These are phyloP conservation scores for Pseudocercospora cruenta DNA, from an alignment of 2,329 filamentous ascomycete genomes.

Conservation along the genomic window DNA sequence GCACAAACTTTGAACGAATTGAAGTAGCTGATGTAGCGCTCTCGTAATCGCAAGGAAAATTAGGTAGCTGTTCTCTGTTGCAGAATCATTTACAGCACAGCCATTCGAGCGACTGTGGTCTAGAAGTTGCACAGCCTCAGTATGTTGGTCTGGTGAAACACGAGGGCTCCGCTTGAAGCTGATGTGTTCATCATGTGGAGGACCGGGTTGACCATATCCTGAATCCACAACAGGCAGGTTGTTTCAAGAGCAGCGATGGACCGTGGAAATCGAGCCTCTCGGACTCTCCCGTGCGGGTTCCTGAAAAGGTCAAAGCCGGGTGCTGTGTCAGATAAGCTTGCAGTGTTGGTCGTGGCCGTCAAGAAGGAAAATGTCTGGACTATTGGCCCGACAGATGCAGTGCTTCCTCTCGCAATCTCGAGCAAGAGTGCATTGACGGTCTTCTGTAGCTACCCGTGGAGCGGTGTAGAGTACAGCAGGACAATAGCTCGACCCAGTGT, in stretches of 20 bases:
- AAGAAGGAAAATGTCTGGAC: background rate
- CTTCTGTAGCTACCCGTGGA: slow-evolving; percentile 15
- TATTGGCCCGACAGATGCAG: slow-evolving; percentile 13
- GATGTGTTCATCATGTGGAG: slow-evolving; percentile 6
- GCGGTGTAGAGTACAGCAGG: slow-evolving; percentile 6
- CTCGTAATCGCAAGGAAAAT: slow-evolving; percentile 3
- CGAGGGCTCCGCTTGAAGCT: background rate
- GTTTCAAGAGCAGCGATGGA: background rate
- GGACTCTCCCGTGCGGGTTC: slow-evolving; percentile 6
- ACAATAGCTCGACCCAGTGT: slow-evolving; percentile 1
- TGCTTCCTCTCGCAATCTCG: slow-evolving; percentile 11
- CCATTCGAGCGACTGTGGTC: background rate
- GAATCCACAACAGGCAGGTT: background rate
- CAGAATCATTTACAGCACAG: background rate
- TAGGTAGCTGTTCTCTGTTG: background rate
- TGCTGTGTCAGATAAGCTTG: slow-evolving; percentile 3
- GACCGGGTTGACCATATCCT: background rate
- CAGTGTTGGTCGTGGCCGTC: background rate
- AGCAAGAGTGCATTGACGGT: slow-evolving; percentile 1
- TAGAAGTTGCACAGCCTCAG: slow-evolving; percentile 6
- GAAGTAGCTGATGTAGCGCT: background rate
- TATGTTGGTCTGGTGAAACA: background rate
- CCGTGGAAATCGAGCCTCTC: slow-evolving; percentile 12
- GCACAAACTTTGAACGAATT: slow-evolving; percentile 5
- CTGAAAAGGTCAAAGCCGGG: slow-evolving; percentile 8